Base-by-base conservation (phyloP, 179 eudicot species). In the Corrigiola litoralis region DNA sequence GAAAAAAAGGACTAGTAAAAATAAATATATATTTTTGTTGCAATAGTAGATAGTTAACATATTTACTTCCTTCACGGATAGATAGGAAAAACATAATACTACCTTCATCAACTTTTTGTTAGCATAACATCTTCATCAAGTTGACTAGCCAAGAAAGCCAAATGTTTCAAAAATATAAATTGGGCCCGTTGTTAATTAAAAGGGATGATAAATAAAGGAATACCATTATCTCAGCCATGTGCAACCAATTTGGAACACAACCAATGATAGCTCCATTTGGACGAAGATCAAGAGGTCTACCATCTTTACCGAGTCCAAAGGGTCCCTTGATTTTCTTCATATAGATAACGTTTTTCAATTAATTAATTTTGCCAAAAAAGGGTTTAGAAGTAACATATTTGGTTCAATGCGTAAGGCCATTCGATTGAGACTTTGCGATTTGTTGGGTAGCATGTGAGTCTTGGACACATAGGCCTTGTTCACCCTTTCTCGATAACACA, bases 391-490 rank as follows among this genome's bases (percentile, higher is more conserved):
- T 47, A 58, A 47, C 45, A 36, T 48, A 38, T 58, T 23, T 24
- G 12, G 12, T 32, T 49, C 10, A 21, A 48, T 47, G 23, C 54
- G 24, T 44, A 31, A 46, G 23, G 67, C 40, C 8, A 31, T 17
- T 4, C 31, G 33, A 32, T 21, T 14, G 47, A 58, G 40, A 64
- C 34, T 48, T 56, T 36, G 65, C 68, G 53, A 70, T 32, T 70
- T 42, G 64, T 72, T 73, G 77, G 77, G 72, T 67, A 61, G 77
- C 77, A 73, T 73, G 77, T 73, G 77, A 73, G 50, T 45, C 23
- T 61, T 73, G 59, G 68, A 34, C 61, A 23, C 18, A 25, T 72
- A 72, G 71, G 76, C 37, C 27, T 65, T 65, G 54, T 65, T 58
- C 69, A 60, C 44, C 49, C 68, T 67, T 60, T 66, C 41, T 60